Conservation (phyloP, 164 flowering plant species). For the Stephania japonica region DNA sequence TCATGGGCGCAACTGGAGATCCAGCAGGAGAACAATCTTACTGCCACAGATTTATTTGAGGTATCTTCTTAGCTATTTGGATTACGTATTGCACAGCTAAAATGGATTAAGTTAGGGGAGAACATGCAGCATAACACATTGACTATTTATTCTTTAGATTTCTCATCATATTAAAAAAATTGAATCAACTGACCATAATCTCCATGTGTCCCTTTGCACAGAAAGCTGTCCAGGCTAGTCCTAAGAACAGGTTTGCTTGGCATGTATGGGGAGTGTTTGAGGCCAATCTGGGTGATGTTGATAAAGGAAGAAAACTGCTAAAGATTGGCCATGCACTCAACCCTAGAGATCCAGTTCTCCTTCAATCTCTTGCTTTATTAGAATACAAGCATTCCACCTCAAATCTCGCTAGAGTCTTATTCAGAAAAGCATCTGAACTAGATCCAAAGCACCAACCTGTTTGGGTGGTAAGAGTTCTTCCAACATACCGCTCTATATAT, state of each 20-base stretch:
- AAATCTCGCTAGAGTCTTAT: conserved; percentile 71
- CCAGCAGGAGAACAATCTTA: conserved; percentile 56
- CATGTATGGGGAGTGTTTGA: conserved; percentile 95
- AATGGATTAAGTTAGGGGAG: neutral
- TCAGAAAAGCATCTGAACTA: conserved; percentile 74
- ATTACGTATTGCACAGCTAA: neutral
- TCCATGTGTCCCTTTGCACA: conserved; percentile 21
- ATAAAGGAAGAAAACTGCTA: conserved; percentile 72
- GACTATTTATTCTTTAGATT: neutral
- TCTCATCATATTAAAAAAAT: neutral
- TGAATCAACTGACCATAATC: neutral
- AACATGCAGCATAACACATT: neutral
- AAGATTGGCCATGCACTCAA: conserved; percentile 90
- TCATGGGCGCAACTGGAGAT: conserved; percentile 94
- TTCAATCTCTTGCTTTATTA: conserved; percentile 88
- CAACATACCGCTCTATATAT: neutral
- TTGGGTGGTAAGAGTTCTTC: conserved; percentile 61
- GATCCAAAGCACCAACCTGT: conserved; percentile 92
- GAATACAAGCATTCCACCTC: conserved; percentile 81
- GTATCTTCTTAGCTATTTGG: conserved; percentile 24
- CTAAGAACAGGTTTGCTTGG: conserved; percentile 98
- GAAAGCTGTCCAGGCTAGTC: conserved; percentile 93
- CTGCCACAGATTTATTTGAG: conserved; percentile 73
- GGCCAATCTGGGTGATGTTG: conserved; percentile 57
- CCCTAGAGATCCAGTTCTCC: conserved; percentile 92